These are phyloP conservation scores for Cymbopogon flexuosus DNA, from an alignment of 202 grass and related monocot species.

Conservation along the genomic window DNA sequence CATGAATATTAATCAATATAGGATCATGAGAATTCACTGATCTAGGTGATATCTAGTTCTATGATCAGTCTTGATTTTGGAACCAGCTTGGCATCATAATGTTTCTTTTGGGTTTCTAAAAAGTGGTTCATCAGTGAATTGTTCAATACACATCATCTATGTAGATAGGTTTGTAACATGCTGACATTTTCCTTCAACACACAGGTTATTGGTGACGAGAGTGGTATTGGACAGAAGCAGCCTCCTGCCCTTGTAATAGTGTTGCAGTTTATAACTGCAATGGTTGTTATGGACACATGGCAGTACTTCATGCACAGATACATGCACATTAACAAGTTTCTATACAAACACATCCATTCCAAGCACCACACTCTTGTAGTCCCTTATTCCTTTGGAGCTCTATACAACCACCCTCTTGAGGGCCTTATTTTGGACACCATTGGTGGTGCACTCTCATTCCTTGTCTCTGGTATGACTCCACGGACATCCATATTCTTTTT, in stretches of 20 bases:
- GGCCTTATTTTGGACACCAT: slow-evolving; percentile 78
- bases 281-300: slow-evolving; percentile 89
- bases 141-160: neutral
- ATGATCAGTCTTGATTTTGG: neutral
- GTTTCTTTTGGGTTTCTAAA: neutral
- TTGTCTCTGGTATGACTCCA: slow-evolving; percentile 69
- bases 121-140: neutral
- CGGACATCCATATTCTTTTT: slow-evolving; percentile 78
- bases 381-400: slow-evolving; percentile 76
- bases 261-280: slow-evolving; percentile 59
- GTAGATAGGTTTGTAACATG: neutral
- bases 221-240: slow-evolving; percentile 30
- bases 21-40: neutral
- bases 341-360: slow-evolving; percentile 84
- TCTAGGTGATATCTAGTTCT: neutral
- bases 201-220: slow-evolving; percentile 60
- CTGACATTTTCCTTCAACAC: slow-evolving; percentile 23
- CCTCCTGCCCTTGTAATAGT: slow-evolving; percentile 37
- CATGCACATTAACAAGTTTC: slow-evolving; percentile 87
- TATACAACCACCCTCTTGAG: slow-evolving; percentile 89
- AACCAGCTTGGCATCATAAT: neutral
- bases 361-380: slow-evolving; percentile 81
- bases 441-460: slow-evolving; percentile 70
- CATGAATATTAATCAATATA: neutral
- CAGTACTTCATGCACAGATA: slow-evolving; percentile 90